A percentile compares a stretch with the other conserved stretches of the same genome.
These are phyloP conservation scores for Anisodus tanguticus DNA, from an alignment of 257 asterid species.

Conservation along the genomic window DNA sequence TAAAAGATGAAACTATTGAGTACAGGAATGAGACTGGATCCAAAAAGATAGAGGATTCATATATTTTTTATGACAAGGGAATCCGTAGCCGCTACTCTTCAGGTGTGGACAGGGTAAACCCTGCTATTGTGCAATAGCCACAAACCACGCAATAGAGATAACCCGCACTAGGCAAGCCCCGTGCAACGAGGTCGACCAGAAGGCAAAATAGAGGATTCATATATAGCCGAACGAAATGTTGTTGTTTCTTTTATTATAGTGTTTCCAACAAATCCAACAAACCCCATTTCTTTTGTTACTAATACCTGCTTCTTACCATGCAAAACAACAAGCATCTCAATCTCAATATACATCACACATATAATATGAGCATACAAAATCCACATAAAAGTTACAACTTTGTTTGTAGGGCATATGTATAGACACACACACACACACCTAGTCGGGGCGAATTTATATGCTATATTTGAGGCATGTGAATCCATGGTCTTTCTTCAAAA, in stretches of 20 bases:
- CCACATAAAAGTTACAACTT: background rate
- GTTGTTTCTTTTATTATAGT: background rate
- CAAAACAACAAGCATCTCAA: constrained; percentile 18
- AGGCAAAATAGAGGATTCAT: background rate
- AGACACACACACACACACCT: background rate
- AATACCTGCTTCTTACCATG: constrained; percentile 85
- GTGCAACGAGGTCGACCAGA: too few relatives aligned
- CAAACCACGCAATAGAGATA: too few relatives aligned
- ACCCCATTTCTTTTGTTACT: constrained; percentile 54
- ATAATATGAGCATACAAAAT: background rate
- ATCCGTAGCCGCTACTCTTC: too few relatives aligned
- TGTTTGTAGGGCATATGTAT: background rate
- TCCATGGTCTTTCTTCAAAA: too few relatives aligned
- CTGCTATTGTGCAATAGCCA: too few relatives aligned
- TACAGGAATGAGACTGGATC: background rate
- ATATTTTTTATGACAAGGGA: too few relatives aligned
- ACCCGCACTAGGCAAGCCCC: too few relatives aligned
- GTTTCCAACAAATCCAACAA: background rate
- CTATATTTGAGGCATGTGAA: too few relatives aligned
- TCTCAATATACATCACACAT: background rate
- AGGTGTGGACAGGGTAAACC: too few relatives aligned
- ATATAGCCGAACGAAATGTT: background rate
- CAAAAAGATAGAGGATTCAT: background rate
- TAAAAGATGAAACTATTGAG: background rate
- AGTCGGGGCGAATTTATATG: too few relatives aligned